phyloP scores from a whole-genome alignment of 2,329 filamentous ascomycete species.

The Cercospora sp. region DNA sequence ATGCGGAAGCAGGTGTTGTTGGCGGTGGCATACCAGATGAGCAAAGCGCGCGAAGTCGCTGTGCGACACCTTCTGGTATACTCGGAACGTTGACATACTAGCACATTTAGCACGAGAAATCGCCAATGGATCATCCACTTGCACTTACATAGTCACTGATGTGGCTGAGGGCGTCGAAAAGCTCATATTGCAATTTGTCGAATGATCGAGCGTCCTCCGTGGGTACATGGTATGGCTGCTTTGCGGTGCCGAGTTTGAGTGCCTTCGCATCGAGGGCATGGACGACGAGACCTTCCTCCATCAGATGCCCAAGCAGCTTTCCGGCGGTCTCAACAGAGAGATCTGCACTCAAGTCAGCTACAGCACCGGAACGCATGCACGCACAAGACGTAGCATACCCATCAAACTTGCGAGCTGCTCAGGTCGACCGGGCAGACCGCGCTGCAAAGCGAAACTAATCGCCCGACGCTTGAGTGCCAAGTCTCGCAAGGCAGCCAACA shows the following conservation, averaged over 20 bases:
- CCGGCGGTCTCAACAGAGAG: slow-evolving; percentile 17
- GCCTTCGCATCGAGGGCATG: slow-evolving; percentile 20
- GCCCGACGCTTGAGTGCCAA: slow-evolving; percentile 31
- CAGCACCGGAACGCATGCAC: not conserved
- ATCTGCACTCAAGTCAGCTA: slow-evolving; percentile 22
- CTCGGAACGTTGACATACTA: slow-evolving; percentile 14
- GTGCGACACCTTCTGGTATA: not conserved
- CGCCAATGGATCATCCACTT: not conserved
- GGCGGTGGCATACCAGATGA: slow-evolving; percentile 28
- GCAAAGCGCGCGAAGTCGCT: slow-evolving; percentile 19
- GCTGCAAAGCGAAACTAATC: slow-evolving; percentile 27
- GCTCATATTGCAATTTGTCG: slow-evolving; percentile 28
- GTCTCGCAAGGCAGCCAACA: slow-evolving; percentile 21
- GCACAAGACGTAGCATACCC: slow-evolving; percentile 19
- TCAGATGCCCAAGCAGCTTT: slow-evolving; percentile 25
- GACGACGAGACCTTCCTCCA: slow-evolving; percentile 28
- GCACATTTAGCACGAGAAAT: not conserved
- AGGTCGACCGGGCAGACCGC: slow-evolving; percentile 26
- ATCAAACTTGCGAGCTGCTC: slow-evolving; percentile 23
- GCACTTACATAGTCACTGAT: slow-evolving; percentile 28
- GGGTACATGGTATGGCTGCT: slow-evolving; percentile 29
- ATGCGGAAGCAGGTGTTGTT: slow-evolving; percentile 24
- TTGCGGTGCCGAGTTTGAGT: slow-evolving; percentile 19
- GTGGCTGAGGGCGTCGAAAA: slow-evolving; percentile 34
- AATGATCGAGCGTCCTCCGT: slow-evolving; percentile 22